Conservation (phyloP, 1,284 basidiomycete species). For the Ceratobasidium papillatum region DNA sequence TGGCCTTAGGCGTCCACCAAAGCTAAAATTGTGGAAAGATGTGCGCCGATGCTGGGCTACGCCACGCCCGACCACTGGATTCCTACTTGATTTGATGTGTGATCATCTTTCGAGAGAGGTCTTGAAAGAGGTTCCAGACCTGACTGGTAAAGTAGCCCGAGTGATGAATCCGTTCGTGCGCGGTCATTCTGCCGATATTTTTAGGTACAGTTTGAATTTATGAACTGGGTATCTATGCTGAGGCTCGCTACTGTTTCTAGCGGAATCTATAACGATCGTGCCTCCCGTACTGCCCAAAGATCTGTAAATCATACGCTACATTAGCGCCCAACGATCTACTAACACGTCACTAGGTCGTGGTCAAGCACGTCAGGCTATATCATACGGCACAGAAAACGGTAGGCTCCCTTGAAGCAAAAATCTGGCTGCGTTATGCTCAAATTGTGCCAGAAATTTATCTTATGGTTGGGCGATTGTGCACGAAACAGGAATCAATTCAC, state of each 20-base stretch:
- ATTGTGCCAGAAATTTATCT: slow-evolving; percentile 3
- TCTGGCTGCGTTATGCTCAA: neutral
- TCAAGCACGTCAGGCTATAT: slow-evolving; percentile 8
- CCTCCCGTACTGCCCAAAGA: neutral
- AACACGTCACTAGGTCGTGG: neutral
- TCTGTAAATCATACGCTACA: neutral
- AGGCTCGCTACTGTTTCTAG: neutral
- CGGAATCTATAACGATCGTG: slow-evolving; percentile 2
- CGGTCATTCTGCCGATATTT: slow-evolving; percentile 14
- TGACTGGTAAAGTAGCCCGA: neutral
- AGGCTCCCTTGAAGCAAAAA: neutral
- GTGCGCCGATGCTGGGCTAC: slow-evolving; percentile 21
- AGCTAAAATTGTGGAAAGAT: neutral
- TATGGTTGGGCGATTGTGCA: neutral
- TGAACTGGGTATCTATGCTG: neutral
- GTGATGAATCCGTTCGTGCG: slow-evolving; percentile 6
- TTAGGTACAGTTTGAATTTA: neutral
- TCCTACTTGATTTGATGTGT: neutral
- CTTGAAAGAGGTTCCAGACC: neutral
- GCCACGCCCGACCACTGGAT: neutral
- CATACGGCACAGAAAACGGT: slow-evolving; percentile 12
- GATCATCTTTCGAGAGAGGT: slow-evolving; percentile 8
- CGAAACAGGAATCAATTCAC: neutral
- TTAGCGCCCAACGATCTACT: neutral
- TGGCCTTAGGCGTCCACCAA: neutral